Base-by-base conservation (phyloP, 345 rosid species). In the Gossypium ekmanianum region DNA sequence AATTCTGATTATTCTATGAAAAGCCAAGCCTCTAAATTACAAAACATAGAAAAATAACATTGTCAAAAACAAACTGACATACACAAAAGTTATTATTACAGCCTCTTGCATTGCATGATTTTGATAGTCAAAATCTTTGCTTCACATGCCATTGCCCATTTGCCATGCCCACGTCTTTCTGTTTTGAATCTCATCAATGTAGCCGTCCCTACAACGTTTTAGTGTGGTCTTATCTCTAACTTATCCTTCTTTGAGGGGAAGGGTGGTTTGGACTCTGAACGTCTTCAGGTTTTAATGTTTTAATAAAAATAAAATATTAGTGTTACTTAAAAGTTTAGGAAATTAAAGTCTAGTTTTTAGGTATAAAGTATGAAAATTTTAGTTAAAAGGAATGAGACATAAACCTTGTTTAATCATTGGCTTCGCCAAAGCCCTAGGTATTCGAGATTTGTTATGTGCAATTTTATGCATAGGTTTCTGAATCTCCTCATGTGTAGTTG, bases 21-120 rank as follows among this genome's bases (percentile, higher is more conserved):
- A 68, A 51, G 59, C 61, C 26, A 51, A 29, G 7, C 26, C 43
- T 27, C 73, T 50, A 50, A 68, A 50, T 14, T 68, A 68, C 72
- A 57, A 68, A 26, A 24, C 17, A 68, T 8, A 20, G 11, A 43
- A 45, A 43, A 16, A 27, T 9, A 51, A 27, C 61, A 29, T 51
- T 69, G 3, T 4, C 17, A 69, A 22, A 59, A 50, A n/a, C 47
- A 69, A 51, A 10, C 12, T 26, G 44, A 68, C 61, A 69, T 51
- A 9, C 61, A 51, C 26, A 27, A 26, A 50, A 48, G 26, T 11
- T 11, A 56, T 45, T 47, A 18, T 64, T 39, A 41, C 68, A 64
- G 11, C 45, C 47, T 9, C 50, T 39, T 41, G 22, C 68, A 68
- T 47, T 26, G 56, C 71, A 20, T 68, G 55, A 12, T 11, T 43